Evolutionary conservation across 306 rosid genomes (phyloP), one percentile per base, ranked within the genome.

Genomic region (Dryas octopetala): DNA sequence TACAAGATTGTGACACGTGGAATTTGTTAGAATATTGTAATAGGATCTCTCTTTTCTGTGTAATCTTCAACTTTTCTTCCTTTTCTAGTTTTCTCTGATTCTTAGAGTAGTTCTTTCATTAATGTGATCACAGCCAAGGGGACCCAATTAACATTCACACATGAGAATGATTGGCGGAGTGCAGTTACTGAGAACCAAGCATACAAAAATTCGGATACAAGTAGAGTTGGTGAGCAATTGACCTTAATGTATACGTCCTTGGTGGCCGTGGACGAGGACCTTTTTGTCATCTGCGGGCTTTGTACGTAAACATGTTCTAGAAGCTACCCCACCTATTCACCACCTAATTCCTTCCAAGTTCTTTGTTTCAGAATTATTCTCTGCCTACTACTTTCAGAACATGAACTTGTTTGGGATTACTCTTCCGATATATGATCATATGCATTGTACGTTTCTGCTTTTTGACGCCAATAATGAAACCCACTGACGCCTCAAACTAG

Each of bases 151-250:
- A 23, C 23, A 23, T 23, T 23, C 23, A 23, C 23, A 23, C 55
- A 50, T 50, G 63, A 41, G 61, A 49, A 49, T 38, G 53, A 50
- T 46, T 62, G 68, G 19, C 43, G n/a, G 62, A 38, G 60, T 14
- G 43, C 65, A 70, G 14, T 19, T 62, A 32, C 0, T 32, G 38
- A 32, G 61, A 55, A 55, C 41, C 64, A 26, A 59, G 13, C 64
- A 4, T 13, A 10, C 4, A 48, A 47, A 9, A 8, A 48, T 16
- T 76, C 7, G 48, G 70, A 32, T 28, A 12, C 9, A 7, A 77
- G 0, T 14, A 83, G 93, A 87, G 93, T 87, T 88, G 91, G 93
- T 85, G 86, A 75, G 83, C 50, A 12, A 74, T 86, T 88, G 86
- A 90, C 90, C 78, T 82, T 70, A 19, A 71, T 38, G 68, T 57